These are phyloP conservation scores for Syzygium aromaticum DNA, from an alignment of 345 rosid genomes.

Conservation along the genomic window DNA sequence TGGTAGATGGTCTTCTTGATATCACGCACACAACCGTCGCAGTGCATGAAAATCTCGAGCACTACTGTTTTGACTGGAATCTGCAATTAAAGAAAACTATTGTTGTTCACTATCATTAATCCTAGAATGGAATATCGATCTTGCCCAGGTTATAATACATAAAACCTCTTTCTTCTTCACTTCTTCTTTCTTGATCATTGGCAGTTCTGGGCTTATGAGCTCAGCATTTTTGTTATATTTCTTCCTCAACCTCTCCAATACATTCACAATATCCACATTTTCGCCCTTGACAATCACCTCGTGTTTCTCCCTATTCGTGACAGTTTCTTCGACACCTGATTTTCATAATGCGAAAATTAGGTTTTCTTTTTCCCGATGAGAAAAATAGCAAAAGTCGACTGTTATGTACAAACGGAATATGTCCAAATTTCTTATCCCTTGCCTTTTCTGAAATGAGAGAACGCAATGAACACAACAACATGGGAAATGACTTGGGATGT, in stretches of 20 bases:
- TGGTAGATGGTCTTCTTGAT: conserved; percentile 28
- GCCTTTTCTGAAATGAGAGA: neutral
- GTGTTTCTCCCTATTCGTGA: neutral
- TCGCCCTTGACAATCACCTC: conserved; percentile 37
- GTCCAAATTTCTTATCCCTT: neutral
- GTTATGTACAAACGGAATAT: neutral
- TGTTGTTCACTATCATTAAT: neutral
- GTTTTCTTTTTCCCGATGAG: neutral
- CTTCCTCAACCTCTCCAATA: conserved; percentile 35
- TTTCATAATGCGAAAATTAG: neutral
- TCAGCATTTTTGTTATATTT: conserved; percentile 43
- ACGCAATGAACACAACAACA: neutral
- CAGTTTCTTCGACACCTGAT: neutral
- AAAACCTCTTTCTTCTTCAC: conserved; percentile 18
- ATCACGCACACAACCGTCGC: conserved; percentile 58
- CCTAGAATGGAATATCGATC: neutral
- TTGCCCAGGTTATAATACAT: too few species aligned
- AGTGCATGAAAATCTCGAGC: conserved; percentile 54
- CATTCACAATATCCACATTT: conserved; percentile 36
- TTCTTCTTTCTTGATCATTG: conserved; percentile 12
- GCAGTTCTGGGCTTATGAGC: conserved; percentile 41
- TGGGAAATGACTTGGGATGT: neutral
- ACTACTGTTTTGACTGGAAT: conserved; percentile 20
- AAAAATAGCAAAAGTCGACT: neutral
- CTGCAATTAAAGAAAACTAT: conserved; percentile 6